Conservation (phyloP, 1,139 yeast species). For the Kodamaea plutei region DNA sequence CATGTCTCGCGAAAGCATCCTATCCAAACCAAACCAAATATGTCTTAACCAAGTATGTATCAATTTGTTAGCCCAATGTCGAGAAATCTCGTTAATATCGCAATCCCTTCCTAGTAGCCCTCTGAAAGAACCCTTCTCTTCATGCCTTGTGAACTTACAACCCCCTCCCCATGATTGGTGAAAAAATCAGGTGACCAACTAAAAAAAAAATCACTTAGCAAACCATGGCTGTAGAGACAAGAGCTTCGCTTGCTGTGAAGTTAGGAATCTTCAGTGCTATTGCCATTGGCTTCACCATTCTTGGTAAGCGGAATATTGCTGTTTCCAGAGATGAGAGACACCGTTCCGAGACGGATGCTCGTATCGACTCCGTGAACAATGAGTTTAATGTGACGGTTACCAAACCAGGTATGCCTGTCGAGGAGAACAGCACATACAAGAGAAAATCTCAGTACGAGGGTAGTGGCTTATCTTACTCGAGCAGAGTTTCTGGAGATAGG, state of each 20-base stretch:
- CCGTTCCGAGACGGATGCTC: constrained; percentile 36
- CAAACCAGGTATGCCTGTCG: constrained; percentile 36
- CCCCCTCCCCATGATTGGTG: too few species aligned
- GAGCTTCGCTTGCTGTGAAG: constrained; percentile 32
- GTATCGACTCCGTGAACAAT: constrained; percentile 26
- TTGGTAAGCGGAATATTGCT: constrained; percentile 39
- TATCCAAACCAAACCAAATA: too few species aligned
- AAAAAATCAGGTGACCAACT: too few species aligned
- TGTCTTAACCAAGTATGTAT: too few species aligned
- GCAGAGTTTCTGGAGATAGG: constrained; percentile 40
- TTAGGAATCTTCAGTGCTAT: constrained; percentile 30
- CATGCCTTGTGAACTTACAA: too few species aligned
- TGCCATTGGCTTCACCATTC: constrained; percentile 30
- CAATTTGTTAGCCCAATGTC: too few species aligned
- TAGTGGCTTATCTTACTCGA: constrained; percentile 55
- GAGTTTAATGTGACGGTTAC: constrained; percentile 28
- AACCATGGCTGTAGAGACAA: constrained; percentile 30
- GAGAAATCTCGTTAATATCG: too few species aligned
- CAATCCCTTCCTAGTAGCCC: too few species aligned
- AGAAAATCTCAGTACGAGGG: constrained; percentile 66
- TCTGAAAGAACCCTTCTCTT: too few species aligned
- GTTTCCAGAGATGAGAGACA: constrained; percentile 35
- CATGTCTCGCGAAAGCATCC: too few species aligned
- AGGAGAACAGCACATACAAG: constrained; percentile 17
- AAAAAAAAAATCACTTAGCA: too few species aligned